Base-by-base conservation (phyloP, 805 yeast species). In the Vanderwaltozyma verrucispora region DNA sequence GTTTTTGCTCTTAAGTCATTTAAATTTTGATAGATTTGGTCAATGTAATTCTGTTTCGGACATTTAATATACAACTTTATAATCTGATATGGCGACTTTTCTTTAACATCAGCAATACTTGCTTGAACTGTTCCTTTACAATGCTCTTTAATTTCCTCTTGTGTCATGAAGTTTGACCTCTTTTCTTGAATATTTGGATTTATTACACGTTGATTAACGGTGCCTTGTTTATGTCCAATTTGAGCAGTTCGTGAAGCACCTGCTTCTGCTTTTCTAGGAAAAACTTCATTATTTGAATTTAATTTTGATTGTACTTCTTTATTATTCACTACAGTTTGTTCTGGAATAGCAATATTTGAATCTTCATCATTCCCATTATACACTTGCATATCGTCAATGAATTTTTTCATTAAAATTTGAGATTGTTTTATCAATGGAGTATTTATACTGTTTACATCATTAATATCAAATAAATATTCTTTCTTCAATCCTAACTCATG, bases 1-100 rank as follows among this genome's bases (percentile, higher is more conserved):
- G 61, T 55, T 36, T 50, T 50, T 4, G 52, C 38, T 43, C 63
- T 46, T 44, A 61, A 32, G 31, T 58, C 53, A 47, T 50, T 44
- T 40, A 58, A 35, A 44, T 44, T 49, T 39, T 55, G 57, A 37
- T 45, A 52, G 15, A 49, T 35, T 28, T 49, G 36, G 30, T 55
- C 60, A 10, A 48, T 39, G 32, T 54, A 59, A 15, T 47, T 37
- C 31, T 49, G 54, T n/a, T 52, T 49, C 5, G 63, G 64, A 21
- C 55, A 52, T 36, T 48, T 55, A 10, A 60, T 45, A 35, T 56
- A 60, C 4, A 50, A 45, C 21, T 56, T 60, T 26, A 59, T 43
- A 15, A 60, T 59, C 36, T 59, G 57, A 25, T 56, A 52, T 2
- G 60, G 49, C 11, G 59, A 50, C 31, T 49, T 55, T 3, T 39